phyloP scores from a whole-genome alignment of 2,329 filamentous ascomycete species.

The Penicillium sp. region DNA sequence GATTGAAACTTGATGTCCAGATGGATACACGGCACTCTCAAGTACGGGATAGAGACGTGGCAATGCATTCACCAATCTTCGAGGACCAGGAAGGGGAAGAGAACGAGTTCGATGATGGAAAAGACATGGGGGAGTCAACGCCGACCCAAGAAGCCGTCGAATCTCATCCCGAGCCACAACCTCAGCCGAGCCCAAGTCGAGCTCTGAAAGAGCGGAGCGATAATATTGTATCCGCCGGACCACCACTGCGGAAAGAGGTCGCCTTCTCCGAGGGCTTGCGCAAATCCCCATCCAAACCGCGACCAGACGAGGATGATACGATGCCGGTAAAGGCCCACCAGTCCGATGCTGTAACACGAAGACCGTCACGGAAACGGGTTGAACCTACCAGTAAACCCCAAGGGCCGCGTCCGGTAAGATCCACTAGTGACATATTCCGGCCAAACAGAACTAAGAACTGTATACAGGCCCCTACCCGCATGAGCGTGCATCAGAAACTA shows the following conservation, averaged over 20 bases:
- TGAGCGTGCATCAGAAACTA: constrained; percentile 50
- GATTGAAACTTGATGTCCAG: constrained; percentile 48
- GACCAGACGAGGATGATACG: constrained; percentile 40
- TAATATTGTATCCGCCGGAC: constrained; percentile 37
- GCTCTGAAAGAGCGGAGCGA: constrained; percentile 44
- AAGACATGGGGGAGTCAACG: constrained; percentile 34
- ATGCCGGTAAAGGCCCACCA: constrained; percentile 40
- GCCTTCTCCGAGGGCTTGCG: constrained; percentile 42
- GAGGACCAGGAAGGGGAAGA: constrained; percentile 37
- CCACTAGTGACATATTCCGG: background rate
- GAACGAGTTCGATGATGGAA: constrained; percentile 32
- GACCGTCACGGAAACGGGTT: constrained; percentile 31
- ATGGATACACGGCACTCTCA: constrained; percentile 30
- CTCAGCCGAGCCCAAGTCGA: constrained; percentile 27
- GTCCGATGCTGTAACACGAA: constrained; percentile 35
- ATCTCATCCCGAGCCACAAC: background rate
- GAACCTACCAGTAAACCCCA: constrained; percentile 27
- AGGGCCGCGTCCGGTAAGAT: constrained; percentile 36
- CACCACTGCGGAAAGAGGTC: constrained; percentile 40
- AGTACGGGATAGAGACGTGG: constrained; percentile 27
- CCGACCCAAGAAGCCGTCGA: constrained; percentile 29
- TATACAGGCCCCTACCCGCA: constrained; percentile 24
- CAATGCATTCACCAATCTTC: constrained; percentile 37
- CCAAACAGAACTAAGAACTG: background rate
- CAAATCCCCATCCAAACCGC: constrained; percentile 32